Evolutionary conservation across 352 stramenopile genomes (phyloP).

Genomic region (Pythium rishiriense): DNA sequence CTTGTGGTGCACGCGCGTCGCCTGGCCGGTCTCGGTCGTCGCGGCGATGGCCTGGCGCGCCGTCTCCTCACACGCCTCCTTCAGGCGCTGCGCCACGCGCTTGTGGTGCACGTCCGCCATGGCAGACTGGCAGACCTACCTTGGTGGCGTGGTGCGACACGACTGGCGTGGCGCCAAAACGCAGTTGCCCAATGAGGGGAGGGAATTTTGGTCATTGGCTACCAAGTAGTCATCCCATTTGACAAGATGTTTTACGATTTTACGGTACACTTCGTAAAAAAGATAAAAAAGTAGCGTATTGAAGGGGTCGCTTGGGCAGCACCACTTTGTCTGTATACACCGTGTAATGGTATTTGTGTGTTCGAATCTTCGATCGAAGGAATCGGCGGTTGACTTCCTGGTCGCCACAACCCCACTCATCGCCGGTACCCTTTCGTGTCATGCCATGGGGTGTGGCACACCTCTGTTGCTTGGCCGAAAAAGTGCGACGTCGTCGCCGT

Average conservation of each 20-base stretch:
- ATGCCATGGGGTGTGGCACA: neutral
- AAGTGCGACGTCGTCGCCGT: neutral
- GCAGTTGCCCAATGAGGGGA: neutral
- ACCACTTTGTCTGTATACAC: slow-evolving; percentile 4
- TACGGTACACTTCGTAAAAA: neutral
- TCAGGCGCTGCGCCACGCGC: slow-evolving; percentile 68
- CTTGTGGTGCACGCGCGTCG: slow-evolving; percentile 78
- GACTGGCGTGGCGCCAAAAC: neutral
- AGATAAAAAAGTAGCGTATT: too few relatives aligned
- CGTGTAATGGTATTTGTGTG: slow-evolving; percentile 6
- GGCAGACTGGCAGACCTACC: neutral
- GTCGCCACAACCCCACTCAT: slow-evolving; percentile 11
- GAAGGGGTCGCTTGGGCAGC: too few relatives aligned
- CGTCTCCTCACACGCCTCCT: slow-evolving; percentile 82
- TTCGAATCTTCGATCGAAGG: slow-evolving; percentile 25
- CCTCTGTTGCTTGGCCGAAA: neutral
- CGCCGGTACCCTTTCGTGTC: slow-evolving; percentile 1
- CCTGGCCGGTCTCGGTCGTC: slow-evolving; percentile 68
- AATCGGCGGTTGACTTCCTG: slow-evolving; percentile 13
- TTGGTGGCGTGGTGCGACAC: neutral
- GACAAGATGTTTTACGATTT: neutral
- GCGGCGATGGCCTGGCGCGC: slow-evolving; percentile 76
- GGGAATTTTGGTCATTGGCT: neutral
- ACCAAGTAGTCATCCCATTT: slow-evolving; percentile 8
- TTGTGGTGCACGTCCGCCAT: slow-evolving; percentile 74